Evolutionary conservation across 257 asterid genomes (phyloP).

Genomic region (Misopates orontium): DNA sequence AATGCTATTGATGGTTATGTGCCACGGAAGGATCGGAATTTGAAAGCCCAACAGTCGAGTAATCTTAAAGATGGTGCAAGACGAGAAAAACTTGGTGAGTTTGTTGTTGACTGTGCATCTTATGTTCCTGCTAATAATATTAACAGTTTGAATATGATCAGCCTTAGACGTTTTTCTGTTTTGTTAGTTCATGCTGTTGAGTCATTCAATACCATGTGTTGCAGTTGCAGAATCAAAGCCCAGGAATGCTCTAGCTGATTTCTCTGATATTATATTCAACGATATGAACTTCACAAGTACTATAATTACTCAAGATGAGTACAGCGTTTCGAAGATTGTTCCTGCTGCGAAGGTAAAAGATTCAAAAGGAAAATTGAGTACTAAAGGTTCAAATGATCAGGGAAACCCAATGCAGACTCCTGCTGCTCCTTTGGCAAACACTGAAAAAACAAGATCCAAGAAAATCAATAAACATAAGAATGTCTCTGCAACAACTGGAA

Average conservation of each 20-base stretch:
- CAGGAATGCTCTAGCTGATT: slow-evolving; percentile 30
- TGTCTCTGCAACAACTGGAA: slow-evolving; percentile 27
- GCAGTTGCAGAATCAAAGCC: slow-evolving; percentile 52
- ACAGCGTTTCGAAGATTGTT: slow-evolving; percentile 49
- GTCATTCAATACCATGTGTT: slow-evolving; percentile 18
- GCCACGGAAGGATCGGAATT: slow-evolving; percentile 51
- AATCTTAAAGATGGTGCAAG: slow-evolving; percentile 42
- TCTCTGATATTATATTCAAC: slow-evolving; percentile 35
- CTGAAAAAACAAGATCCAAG: slow-evolving; percentile 34
- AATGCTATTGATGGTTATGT: slow-evolving; percentile 95
- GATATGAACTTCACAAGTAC: slow-evolving; percentile 63
- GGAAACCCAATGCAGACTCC: slow-evolving; percentile 32
- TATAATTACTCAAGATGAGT: slow-evolving; percentile 63
- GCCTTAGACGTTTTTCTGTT: slow-evolving; percentile 1
- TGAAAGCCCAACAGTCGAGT: slow-evolving; percentile 29
- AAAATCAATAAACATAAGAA: slow-evolving; percentile 21
- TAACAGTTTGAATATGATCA: neutral
- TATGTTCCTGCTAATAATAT: neutral
- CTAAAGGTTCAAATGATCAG: slow-evolving; percentile 25
- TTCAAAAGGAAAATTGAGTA: slow-evolving; percentile 33
- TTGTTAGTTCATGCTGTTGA: slow-evolving; percentile 1
- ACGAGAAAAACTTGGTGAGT: slow-evolving; percentile 29
- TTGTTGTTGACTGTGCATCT: neutral
- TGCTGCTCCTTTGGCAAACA: slow-evolving; percentile 36
- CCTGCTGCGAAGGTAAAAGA: slow-evolving; percentile 36